Base-by-base conservation (phyloP, 2,329 filamentous ascomycete species). In the Teratosphaeria gauchensis region DNA sequence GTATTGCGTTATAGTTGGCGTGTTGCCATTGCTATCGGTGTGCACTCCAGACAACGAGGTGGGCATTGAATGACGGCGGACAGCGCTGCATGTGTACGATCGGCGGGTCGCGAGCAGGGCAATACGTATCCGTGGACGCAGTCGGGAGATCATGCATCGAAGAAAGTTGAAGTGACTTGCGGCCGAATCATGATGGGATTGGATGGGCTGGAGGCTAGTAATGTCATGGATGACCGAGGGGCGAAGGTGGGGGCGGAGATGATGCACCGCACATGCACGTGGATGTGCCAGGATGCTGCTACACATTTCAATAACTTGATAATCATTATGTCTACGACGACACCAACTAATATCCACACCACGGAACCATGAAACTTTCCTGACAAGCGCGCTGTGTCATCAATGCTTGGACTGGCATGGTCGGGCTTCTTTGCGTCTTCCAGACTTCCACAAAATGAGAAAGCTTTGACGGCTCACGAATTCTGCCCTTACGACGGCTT, bases 11-110 rank as follows among this genome's bases (percentile, higher is more conserved):
- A 56, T 61, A 21, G 59, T 58, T n/a, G 56, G 28, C 8, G 58
- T 21, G 28, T 53, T 56, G n/a, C 54, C 59, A 59, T 61, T 33
- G 51, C 55, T 59, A 57, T 61, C 57, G 57, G 35, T 56, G 56
- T 35, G 42, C 9, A 59, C 59, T 56, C 59, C 57, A 21, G 55
- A 35, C 46, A 60, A 33, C 55, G 56, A 56, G 28, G 51, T 35
- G 51, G 58, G 55, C 58, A 60, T 60, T 53, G 55, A 53, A 48
- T 12, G 16, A 35, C 24, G 28, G 35, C 58, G 55, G 58, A 48
- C 42, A 48, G 42, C 42, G 42, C 42, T 33, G 56, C 56, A 58
- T 58, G 56, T 55, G 54, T 38, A 30, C 52, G 28, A 53, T 24
- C 52, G 24, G 28, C 52, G 28, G 31, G 52, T 48, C 16, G 19